Percentiles rank a stretch among this genome's conserved stretches.
phyloP scores from a whole-genome alignment of 1,284 basidiomycete species.

The Cutaneotrichosporon sp. region DNA sequence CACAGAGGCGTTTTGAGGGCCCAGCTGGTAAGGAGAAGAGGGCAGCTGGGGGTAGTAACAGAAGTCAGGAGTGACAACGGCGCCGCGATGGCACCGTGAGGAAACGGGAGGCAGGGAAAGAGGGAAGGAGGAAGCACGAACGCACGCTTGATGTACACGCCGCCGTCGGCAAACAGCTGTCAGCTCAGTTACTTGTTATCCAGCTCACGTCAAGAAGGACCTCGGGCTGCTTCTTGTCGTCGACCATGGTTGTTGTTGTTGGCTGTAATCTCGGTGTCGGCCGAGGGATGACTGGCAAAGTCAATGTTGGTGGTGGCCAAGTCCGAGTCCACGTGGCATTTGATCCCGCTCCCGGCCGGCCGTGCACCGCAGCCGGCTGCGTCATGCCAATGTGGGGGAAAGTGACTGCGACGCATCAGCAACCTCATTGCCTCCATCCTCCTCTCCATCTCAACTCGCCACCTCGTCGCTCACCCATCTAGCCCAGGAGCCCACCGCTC shows the following conservation, averaged over 20 bases:
- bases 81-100: too few relatives aligned
- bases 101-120: not conserved
- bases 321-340: not conserved
- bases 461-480: too few relatives aligned
- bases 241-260: slow-evolving; percentile 27
- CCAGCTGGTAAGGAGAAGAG: not conserved
- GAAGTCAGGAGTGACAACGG: too few relatives aligned
- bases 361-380: not conserved
- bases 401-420: too few relatives aligned
- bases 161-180: slow-evolving; percentile 48
- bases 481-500: too few relatives aligned
- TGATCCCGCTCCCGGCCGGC: not conserved
- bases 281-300: too few relatives aligned
- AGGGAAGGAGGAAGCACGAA: not conserved
- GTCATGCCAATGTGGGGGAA: not conserved
- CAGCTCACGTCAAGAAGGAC: slow-evolving; percentile 45
- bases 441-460: too few relatives aligned
- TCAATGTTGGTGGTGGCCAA: not conserved
- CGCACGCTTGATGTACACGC: slow-evolving; percentile 47
- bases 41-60: too few relatives aligned
- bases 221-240: slow-evolving; percentile 26
- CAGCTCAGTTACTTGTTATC: slow-evolving; percentile 13
- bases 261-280: not conserved
- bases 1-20: too few relatives aligned
- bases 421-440: too few relatives aligned